These are phyloP conservation scores for Litchi chinensis DNA, from an alignment of 345 rosid species.

Conservation along the genomic window DNA sequence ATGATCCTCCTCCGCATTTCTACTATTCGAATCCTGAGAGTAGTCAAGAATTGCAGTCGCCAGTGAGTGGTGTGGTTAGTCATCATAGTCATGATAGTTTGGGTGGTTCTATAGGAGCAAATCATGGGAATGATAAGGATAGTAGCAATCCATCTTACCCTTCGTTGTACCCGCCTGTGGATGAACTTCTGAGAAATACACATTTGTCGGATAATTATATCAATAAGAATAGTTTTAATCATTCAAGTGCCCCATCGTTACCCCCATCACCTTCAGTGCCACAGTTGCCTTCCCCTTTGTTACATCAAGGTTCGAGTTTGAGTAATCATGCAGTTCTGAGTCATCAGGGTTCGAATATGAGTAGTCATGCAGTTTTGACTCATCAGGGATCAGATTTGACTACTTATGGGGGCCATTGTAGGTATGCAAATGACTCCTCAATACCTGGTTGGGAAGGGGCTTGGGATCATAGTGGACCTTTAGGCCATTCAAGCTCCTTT, in stretches of 20 bases:
- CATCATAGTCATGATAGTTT: constrained; percentile 56
- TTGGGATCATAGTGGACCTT: constrained; percentile 26
- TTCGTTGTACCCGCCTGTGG: constrained; percentile 71
- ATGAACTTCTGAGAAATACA: constrained; percentile 50
- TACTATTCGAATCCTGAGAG: constrained; percentile 45
- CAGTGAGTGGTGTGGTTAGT: constrained; percentile 39
- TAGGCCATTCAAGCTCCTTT: constrained; percentile 37
- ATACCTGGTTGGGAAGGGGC: constrained; percentile 49
- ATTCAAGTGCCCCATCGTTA: constrained; percentile 43
- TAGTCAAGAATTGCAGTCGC: constrained; percentile 39
- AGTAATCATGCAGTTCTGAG: constrained; percentile 30
- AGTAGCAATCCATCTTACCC: constrained; percentile 29
- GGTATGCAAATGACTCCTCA: constrained; percentile 63
- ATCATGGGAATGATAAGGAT: constrained; percentile 21
- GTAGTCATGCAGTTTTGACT: constrained; percentile 26
- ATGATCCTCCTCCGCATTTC: constrained; percentile 42
- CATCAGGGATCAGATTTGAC: constrained; percentile 36
- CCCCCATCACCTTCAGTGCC: constrained; percentile 49
- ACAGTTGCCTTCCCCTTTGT: constrained; percentile 32
- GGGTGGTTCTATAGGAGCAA: constrained; percentile 27
- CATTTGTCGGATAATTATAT: constrained; percentile 39
- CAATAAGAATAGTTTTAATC: constrained; percentile 17
- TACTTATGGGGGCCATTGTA: constrained; percentile 48
- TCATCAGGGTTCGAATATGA: constrained; percentile 33
- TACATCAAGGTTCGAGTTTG: constrained; percentile 36